Conservation (phyloP, 192 early-diverging fungal genomes). For the Backusella australiensis region DNA sequence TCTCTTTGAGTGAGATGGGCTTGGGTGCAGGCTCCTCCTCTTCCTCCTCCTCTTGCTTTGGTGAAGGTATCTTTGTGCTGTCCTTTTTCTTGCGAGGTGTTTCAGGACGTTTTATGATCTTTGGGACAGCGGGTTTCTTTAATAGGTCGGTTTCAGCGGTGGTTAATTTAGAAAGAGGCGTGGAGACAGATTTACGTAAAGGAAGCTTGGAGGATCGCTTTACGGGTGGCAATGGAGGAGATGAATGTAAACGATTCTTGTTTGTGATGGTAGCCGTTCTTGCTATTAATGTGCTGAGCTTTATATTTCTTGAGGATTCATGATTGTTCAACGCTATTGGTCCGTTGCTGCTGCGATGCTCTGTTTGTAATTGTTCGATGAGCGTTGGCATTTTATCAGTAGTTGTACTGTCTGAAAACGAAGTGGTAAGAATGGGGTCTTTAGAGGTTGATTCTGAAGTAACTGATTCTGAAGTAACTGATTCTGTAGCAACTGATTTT, state of each 20-base stretch:
- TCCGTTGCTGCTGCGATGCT: not conserved
- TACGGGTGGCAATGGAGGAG: not conserved
- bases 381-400: not conserved
- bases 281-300: not conserved
- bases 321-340: too few species aligned
- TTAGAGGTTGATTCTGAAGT: not conserved
- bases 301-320: not conserved
- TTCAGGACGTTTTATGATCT: too few species aligned
- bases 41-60: not conserved
- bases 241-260: not conserved
- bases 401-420: not conserved
- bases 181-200: not conserved
- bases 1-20: slow-evolving; percentile 31
- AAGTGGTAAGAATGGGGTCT: not conserved
- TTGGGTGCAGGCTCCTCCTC: slow-evolving; percentile 7
- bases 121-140: not conserved
- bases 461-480: not conserved
- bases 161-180: not conserved
- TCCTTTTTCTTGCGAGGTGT: not conserved
- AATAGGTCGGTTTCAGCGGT: not conserved
- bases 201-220: not conserved
- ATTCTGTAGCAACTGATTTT: not conserved
- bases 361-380: not conserved
- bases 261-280: not conserved
- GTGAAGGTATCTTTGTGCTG: slow-evolving; percentile 2